Conservation (phyloP, 192 early-diverging fungal genomes). For the Coemansia sp. region DNA sequence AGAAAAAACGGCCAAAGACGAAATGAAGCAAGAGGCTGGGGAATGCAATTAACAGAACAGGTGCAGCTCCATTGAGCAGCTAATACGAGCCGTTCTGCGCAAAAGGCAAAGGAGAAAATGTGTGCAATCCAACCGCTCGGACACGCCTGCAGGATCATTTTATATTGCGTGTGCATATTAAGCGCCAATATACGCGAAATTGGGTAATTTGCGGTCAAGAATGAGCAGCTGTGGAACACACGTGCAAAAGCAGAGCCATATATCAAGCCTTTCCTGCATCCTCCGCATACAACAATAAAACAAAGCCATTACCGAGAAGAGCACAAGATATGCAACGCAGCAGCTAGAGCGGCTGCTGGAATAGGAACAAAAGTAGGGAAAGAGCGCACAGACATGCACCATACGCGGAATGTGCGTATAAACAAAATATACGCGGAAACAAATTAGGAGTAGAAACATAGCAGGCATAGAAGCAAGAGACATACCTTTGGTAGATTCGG, state of each 20-base stretch:
- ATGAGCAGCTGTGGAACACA: too few relatives aligned
- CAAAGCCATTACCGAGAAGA: background rate
- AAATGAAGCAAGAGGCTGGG: constrained; percentile 1
- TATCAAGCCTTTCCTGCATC: too few relatives aligned
- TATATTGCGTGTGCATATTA: too few relatives aligned
- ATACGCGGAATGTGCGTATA: background rate
- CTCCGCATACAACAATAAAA: too few relatives aligned
- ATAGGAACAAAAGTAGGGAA: background rate
- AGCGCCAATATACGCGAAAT: too few relatives aligned
- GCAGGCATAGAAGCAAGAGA: background rate
- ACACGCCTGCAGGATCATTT: too few relatives aligned
- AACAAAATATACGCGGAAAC: background rate
- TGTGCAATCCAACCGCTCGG: too few relatives aligned
- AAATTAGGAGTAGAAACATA: background rate
- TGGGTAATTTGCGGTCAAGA: too few relatives aligned
- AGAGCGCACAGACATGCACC: background rate
- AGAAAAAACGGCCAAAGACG: background rate
- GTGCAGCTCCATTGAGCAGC: too few relatives aligned
- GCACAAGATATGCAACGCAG: background rate
- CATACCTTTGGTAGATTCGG: constrained; percentile 27
- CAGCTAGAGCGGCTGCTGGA: background rate
- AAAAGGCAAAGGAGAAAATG: background rate
- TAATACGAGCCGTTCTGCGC: background rate
- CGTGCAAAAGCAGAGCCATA: too few relatives aligned
- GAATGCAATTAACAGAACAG: background rate